phyloP scores from a whole-genome alignment of 495 filamentous ascomycete genomes.

The Penicillium taxi region DNA sequence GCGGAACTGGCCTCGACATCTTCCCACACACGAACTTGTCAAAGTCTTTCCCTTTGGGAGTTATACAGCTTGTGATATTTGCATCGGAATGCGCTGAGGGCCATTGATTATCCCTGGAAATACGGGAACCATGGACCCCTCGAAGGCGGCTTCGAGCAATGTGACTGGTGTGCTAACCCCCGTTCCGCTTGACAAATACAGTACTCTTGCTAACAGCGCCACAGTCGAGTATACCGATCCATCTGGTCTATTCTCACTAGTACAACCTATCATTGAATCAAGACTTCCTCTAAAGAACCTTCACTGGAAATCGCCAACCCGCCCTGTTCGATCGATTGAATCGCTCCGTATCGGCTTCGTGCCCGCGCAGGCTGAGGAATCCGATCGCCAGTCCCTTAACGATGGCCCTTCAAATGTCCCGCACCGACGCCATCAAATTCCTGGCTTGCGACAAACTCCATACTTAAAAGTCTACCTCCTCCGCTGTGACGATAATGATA shows the following conservation, averaged over 20 bases:
- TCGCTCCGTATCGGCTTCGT: slow-evolving; percentile 85
- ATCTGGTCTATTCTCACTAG: slow-evolving; percentile 68
- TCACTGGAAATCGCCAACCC: slow-evolving; percentile 90
- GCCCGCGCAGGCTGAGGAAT: slow-evolving; percentile 36
- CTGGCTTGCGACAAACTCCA: slow-evolving; percentile 84
- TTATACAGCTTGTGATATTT: slow-evolving; percentile 5
- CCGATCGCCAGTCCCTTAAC: slow-evolving; percentile 29
- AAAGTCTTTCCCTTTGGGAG: slow-evolving; percentile 1
- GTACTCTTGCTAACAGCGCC: slow-evolving; percentile 7
- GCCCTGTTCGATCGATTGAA: slow-evolving; percentile 84
- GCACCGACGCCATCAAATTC: slow-evolving; percentile 87
- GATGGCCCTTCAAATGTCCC: slow-evolving; percentile 32
- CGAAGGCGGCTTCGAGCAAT: slow-evolving; percentile 42
- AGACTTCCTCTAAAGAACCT: slow-evolving; percentile 87
- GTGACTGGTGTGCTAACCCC: slow-evolving; percentile 35
- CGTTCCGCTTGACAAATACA: background rate
- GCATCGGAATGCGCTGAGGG: slow-evolving; percentile 27
- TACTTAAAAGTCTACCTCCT: slow-evolving; percentile 88
- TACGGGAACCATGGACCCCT: slow-evolving; percentile 41
- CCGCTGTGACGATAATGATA: slow-evolving; percentile 88
- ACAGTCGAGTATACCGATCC: slow-evolving; percentile 76
- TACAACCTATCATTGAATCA: slow-evolving; percentile 66
- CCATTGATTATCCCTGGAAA: slow-evolving; percentile 23
- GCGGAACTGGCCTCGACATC: slow-evolving; percentile 5
- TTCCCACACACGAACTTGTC: slow-evolving; percentile 5